Conservation (phyloP, 805 yeast species). For the Cyberlindnera maritima region DNA sequence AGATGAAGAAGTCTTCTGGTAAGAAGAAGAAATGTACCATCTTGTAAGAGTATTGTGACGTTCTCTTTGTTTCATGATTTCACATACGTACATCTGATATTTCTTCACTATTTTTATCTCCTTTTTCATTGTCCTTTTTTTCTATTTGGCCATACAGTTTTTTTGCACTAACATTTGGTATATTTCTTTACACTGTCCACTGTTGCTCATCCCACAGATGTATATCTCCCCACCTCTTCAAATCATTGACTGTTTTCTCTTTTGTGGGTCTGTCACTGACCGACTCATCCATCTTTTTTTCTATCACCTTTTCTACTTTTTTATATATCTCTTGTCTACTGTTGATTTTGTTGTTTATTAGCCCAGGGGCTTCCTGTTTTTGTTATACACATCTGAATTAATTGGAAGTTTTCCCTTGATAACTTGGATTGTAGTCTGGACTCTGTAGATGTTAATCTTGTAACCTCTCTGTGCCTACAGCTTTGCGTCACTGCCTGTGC, state of each 20-base stretch:
- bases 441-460: too few relatives aligned
- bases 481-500: too few relatives aligned
- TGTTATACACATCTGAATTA: background rate
- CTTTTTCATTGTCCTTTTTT: background rate
- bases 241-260: too few relatives aligned
- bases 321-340: background rate
- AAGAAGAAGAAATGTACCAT: constrained; percentile 55
- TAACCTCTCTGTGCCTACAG: too few relatives aligned
- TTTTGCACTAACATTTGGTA: background rate
- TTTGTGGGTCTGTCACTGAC: too few relatives aligned
- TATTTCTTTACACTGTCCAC: background rate
- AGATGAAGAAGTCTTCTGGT: constrained; percentile 47
- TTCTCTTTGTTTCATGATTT: background rate
- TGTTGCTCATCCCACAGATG: too few relatives aligned
- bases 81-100: too few relatives aligned
- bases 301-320: background rate
- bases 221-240: too few relatives aligned
- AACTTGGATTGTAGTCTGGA: background rate
- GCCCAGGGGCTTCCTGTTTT: background rate
- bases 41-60: constrained; percentile 39
- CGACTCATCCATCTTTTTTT: background rate
- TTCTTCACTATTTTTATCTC: background rate
- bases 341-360: background rate
- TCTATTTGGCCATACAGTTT: background rate
- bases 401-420: background rate